These are phyloP conservation scores for Termitomyces sp. DNA, from an alignment of 768 basidiomycete genomes.

Conservation along the genomic window DNA sequence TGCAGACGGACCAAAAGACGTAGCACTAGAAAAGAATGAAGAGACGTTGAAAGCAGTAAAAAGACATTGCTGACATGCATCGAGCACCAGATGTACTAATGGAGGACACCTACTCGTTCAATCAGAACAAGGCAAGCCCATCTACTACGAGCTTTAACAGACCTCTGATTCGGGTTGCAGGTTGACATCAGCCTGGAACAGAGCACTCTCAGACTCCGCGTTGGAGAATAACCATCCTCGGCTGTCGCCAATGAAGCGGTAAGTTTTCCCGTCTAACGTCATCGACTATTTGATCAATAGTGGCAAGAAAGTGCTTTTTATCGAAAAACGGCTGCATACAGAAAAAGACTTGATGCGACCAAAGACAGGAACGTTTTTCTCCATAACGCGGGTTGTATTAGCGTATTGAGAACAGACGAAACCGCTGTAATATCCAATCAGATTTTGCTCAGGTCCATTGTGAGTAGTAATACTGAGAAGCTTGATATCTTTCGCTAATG, in stretches of 20 bases:
- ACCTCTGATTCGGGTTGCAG: constrained; percentile 35
- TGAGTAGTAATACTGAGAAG: constrained; percentile 12
- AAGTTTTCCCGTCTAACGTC: constrained; percentile 22
- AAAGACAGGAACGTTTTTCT: constrained; percentile 23
- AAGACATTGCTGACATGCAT: constrained; percentile 37
- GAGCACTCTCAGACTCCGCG: constrained; percentile 3
- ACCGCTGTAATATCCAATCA: constrained; percentile 23
- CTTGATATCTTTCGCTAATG: constrained; percentile 8
- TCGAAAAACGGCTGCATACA: constrained; percentile 23
- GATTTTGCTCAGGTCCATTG: neutral
- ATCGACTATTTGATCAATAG: constrained; percentile 23
- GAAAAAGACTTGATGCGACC: constrained; percentile 42
- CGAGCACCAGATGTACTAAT: constrained; percentile 39
- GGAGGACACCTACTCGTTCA: constrained; percentile 38
- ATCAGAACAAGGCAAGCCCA: neutral
- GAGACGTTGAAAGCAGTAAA: neutral
- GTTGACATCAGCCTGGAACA: constrained; percentile 40
- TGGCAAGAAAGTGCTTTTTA: neutral
- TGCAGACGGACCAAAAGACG: constrained; percentile 48
- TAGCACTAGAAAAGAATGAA: constrained; percentile 33
- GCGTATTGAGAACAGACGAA: constrained; percentile 34
- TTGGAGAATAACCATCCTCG: constrained; percentile 44
- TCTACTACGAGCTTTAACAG: constrained; percentile 5
- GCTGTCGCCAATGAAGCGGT: constrained; percentile 44
- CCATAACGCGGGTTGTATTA: constrained; percentile 26